Conservation (phyloP, 495 filamentous ascomycete genomes). For the Hypoxylon rickii region DNA sequence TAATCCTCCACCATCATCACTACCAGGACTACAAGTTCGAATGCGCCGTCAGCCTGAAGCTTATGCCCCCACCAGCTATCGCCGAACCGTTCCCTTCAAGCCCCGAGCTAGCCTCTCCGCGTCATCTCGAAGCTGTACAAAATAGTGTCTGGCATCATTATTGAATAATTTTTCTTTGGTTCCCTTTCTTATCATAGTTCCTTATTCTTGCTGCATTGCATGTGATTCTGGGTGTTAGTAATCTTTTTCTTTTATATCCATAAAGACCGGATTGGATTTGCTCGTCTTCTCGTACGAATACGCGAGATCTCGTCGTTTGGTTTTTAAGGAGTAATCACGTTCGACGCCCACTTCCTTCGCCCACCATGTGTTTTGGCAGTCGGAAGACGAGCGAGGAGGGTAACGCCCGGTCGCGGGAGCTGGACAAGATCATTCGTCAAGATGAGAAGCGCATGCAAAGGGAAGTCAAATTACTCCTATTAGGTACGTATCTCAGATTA, state of each 20-base stretch:
- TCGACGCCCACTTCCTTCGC: constrained; percentile 11
- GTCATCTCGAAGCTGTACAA: constrained; percentile 13
- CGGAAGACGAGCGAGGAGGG: constrained; percentile 56
- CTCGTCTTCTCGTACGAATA: constrained; percentile 13
- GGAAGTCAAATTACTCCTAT: constrained; percentile 81
- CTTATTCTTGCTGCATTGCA: constrained; percentile 3
- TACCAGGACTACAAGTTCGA: constrained; percentile 7
- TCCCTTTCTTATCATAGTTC: constrained; percentile 1
- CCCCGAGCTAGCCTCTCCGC: constrained; percentile 17
- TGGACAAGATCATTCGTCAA: constrained; percentile 75
- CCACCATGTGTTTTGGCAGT: constrained; percentile 67
- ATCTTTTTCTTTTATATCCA: neutral
- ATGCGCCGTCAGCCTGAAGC: constrained; percentile 16
- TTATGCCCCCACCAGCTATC: constrained; percentile 19
- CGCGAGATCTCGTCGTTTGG: constrained; percentile 1
- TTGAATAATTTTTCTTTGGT: constrained; percentile 4
- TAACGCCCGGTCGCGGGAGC: constrained; percentile 61
- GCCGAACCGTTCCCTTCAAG: constrained; percentile 19
- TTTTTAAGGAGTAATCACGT: constrained; percentile 4
- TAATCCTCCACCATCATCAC: too few species aligned
- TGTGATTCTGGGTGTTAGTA: neutral
- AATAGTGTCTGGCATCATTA: constrained; percentile 1
- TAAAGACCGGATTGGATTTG: neutral
- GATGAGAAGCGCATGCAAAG: constrained; percentile 81
- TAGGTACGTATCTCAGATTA: constrained; percentile 60